Evolutionary conservation across 805 yeast species (phyloP).

Genomic region (Kazachstania africana): DNA sequence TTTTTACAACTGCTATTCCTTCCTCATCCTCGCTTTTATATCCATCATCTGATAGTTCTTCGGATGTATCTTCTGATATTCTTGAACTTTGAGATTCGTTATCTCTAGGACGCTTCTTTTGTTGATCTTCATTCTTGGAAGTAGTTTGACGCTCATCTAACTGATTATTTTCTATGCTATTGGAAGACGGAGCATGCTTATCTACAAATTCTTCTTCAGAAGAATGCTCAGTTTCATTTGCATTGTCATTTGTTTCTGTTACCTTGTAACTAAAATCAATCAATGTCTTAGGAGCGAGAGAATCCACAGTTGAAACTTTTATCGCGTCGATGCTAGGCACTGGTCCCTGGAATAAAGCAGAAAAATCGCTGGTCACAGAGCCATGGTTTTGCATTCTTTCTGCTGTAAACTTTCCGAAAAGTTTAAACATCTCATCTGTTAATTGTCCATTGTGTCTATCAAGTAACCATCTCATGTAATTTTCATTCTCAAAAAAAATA

Average conservation of each 20-base stretch:
- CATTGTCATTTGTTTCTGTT: background rate
- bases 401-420: slow-evolving; percentile 18
- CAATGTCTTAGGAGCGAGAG: background rate
- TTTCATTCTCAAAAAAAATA: slow-evolving; percentile 26
- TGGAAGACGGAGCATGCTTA: too few relatives aligned
- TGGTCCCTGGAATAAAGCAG: slow-evolving; percentile 21
- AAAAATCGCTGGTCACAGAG: slow-evolving; percentile 9
- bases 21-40: slow-evolving; percentile 1
- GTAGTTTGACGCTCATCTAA: background rate
- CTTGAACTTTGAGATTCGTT: background rate
- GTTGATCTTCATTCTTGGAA: background rate
- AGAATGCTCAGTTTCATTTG: background rate
- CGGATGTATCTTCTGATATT: too few relatives aligned
- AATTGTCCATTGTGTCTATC: slow-evolving; percentile 20
- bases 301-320: background rate
- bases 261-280: background rate
- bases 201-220: background rate
- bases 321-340: slow-evolving; percentile 8
- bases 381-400: slow-evolving; percentile 22
- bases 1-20: background rate
- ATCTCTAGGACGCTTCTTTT: background rate
- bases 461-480: slow-evolving; percentile 23
- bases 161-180: background rate
- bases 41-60: slow-evolving; percentile 2
- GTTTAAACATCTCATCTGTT: slow-evolving; percentile 11